These are phyloP conservation scores for Lentithecium fluviatile DNA, from an alignment of 495 filamentous ascomycete species.

Conservation along the genomic window DNA sequence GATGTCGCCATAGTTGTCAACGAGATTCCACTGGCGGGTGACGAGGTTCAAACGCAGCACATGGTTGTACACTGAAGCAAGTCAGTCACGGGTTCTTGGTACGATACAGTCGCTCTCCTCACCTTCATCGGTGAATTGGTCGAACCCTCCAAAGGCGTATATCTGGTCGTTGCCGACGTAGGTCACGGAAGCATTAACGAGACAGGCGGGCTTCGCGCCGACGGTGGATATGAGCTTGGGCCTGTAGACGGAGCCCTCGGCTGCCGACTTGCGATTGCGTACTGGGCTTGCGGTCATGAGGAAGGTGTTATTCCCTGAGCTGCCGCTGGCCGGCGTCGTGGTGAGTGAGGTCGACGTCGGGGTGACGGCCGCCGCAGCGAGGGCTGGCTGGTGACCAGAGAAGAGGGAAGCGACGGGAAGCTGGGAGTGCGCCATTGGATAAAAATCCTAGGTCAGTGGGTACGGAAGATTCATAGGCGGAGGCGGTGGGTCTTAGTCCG, in stretches of 20 bases:
- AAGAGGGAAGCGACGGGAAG: conserved; percentile 24
- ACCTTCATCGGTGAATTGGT: conserved; percentile 97
- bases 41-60: conserved; percentile 83
- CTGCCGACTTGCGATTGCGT: conserved; percentile 58
- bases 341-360: conserved; percentile 37
- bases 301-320: conserved; percentile 72
- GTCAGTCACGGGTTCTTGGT: not conserved
- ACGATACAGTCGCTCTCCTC: conserved; percentile 7
- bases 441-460: not conserved
- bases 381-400: conserved; percentile 8
- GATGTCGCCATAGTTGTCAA: conserved; percentile 98
- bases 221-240: conserved; percentile 70
- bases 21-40: conserved; percentile 86
- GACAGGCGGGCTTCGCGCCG: conserved; percentile 86
- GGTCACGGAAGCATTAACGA: conserved; percentile 96
- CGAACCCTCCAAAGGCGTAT: conserved; percentile 98
- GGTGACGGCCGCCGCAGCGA: conserved; percentile 12
- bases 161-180: conserved; percentile 95
- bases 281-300: conserved; percentile 78
- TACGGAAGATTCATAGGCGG: not conserved
- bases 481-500: not conserved
- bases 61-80: conserved; percentile 82
- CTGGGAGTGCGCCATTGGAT: conserved; percentile 25
- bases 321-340: conserved; percentile 41
- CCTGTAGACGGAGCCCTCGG: conserved; percentile 58